A percentile compares a stretch with the other conserved stretches of the same genome.
Conservation (phyloP, 306 rosid genomes). For the Ziziphus jujuba region DNA sequence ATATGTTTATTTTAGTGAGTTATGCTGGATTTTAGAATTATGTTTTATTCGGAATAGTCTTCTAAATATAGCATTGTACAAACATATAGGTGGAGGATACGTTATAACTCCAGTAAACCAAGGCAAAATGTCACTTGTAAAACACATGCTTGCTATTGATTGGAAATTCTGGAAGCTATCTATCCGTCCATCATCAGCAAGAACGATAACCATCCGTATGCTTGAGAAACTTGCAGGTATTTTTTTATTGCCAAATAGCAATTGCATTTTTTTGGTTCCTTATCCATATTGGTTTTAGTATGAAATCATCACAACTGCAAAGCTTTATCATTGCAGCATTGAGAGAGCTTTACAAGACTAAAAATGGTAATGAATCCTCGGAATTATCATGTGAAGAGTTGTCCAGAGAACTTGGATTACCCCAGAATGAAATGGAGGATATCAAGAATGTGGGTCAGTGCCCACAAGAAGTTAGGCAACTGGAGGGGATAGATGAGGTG, state of each 20-base stretch:
- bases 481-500: slow-evolving; percentile 45
- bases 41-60: not conserved
- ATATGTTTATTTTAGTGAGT: not conserved
- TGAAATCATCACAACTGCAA: not conserved
- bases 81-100: slow-evolving; percentile 79
- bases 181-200: slow-evolving; percentile 60
- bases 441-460: slow-evolving; percentile 35
- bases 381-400: slow-evolving; percentile 46
- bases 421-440: slow-evolving; percentile 41
- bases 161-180: slow-evolving; percentile 87
- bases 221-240: slow-evolving; percentile 81
- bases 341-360: slow-evolving; percentile 66
- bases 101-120: slow-evolving; percentile 73
- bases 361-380: slow-evolving; percentile 34
- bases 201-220: slow-evolving; percentile 72
- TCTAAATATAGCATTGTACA: not conserved
- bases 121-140: slow-evolving; percentile 72
- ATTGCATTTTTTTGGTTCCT: not conserved
- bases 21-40: not conserved
- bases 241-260: slow-evolving; percentile 17
- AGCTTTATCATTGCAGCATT: slow-evolving; percentile 47
- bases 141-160: slow-evolving; percentile 89
- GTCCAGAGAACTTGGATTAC: slow-evolving; percentile 38
- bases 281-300: not conserved
- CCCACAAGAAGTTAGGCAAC: slow-evolving; percentile 29